Percentiles rank a stretch among this genome's conserved stretches.
phyloP scores from a whole-genome alignment of 129 eudicot genomes.

The Smallanthus sonchifolius region DNA sequence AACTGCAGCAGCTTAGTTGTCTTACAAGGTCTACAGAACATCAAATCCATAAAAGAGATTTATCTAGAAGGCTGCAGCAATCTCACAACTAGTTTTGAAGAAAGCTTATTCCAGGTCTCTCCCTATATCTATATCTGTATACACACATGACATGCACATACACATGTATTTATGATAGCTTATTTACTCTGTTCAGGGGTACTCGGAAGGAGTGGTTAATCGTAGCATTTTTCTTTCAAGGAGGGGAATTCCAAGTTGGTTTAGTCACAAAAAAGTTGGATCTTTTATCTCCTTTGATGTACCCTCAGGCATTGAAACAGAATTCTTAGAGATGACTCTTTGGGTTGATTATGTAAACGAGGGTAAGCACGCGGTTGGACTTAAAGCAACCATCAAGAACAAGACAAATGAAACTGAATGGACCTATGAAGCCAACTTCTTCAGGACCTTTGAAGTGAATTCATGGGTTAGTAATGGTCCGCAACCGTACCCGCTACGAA shows the following conservation, averaged over 20 bases:
- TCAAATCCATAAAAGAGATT: constrained; percentile 6
- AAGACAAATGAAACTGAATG: constrained; percentile 19
- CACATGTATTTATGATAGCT: background rate
- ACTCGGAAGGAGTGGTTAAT: background rate
- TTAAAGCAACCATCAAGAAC: constrained; percentile 17
- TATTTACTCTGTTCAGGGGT: constrained; percentile 12
- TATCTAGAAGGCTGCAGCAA: constrained; percentile 22
- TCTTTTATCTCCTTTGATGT: constrained; percentile 17
- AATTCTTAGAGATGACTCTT: background rate
- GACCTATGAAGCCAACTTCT: constrained; percentile 13
- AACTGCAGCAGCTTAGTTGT: constrained; percentile 23
- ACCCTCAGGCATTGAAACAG: background rate
- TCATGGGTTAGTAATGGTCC: constrained; percentile 14
- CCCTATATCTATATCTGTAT: background rate
- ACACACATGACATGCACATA: background rate
- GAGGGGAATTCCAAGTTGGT: constrained; percentile 10
- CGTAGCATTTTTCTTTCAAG: constrained; percentile 24
- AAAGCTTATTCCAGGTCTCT: constrained; percentile 22
- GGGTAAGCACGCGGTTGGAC: constrained; percentile 1
- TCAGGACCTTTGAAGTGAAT: constrained; percentile 10
- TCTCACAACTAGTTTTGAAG: constrained; percentile 12
- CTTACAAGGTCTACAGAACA: constrained; percentile 16
- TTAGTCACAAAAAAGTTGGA: constrained; percentile 9
- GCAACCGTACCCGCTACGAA: constrained; percentile 7
- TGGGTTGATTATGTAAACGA: constrained; percentile 22